These are phyloP conservation scores for Cryptococcus maquisensis DNA, from an alignment of 1,284 basidiomycete species.

Conservation along the genomic window DNA sequence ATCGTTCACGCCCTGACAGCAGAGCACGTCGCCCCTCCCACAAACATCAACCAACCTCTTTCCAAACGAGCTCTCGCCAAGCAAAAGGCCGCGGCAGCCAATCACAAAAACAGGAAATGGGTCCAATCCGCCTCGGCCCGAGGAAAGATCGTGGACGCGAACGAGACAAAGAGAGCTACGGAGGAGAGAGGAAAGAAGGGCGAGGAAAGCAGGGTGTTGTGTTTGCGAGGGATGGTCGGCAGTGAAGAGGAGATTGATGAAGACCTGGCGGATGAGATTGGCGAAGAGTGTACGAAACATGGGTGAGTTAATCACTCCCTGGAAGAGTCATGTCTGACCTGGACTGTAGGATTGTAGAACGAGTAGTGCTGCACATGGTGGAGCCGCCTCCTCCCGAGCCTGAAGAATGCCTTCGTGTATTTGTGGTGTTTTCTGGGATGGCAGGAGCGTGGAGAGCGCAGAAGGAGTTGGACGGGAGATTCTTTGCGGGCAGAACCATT, in stretches of 20 bases:
- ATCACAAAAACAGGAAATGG: constrained; percentile 37
- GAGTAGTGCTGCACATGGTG: constrained; percentile 76
- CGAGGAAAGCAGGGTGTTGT: constrained; percentile 79
- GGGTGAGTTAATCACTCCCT: constrained; percentile 55
- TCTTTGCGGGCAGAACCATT: constrained; percentile 79
- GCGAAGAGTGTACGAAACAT: constrained; percentile 52
- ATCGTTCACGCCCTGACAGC: constrained; percentile 82
- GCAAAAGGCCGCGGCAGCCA: constrained; percentile 39
- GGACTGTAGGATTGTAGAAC: constrained; percentile 74
- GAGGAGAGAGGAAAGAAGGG: constrained; percentile 76
- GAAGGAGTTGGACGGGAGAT: constrained; percentile 81
- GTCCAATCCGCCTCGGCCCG: constrained; percentile 52
- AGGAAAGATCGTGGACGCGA: constrained; percentile 81
- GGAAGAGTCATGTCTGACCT: constrained; percentile 27
- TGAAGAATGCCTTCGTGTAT: constrained; percentile 72
- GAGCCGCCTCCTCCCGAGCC: constrained; percentile 59
- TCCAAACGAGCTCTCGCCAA: constrained; percentile 41
- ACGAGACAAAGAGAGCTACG: constrained; percentile 66
- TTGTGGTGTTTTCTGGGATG: constrained; percentile 78
- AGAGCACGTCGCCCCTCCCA: constrained; percentile 51
- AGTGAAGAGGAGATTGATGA: constrained; percentile 76
- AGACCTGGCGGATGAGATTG: constrained; percentile 79
- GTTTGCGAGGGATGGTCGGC: constrained; percentile 81
- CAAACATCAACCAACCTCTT: constrained; percentile 18
- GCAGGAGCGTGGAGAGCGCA: constrained; percentile 93